These are phyloP conservation scores for Margaritispora aquatica DNA, from an alignment of 495 filamentous ascomycete genomes.

Conservation along the genomic window DNA sequence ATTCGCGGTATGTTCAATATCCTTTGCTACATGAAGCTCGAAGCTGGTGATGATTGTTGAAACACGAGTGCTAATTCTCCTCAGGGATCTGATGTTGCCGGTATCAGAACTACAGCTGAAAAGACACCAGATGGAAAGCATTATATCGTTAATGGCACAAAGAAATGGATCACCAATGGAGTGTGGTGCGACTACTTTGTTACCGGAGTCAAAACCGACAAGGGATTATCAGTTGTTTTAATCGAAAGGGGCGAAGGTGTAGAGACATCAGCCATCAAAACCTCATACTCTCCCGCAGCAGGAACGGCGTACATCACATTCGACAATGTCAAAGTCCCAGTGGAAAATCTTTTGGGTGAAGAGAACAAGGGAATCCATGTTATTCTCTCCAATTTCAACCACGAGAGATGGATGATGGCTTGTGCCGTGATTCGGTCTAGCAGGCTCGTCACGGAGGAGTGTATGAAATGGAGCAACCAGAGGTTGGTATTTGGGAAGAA, in stretches of 20 bases:
- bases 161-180: slow-evolving; percentile 94
- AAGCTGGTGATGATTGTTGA: too few species aligned
- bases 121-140: slow-evolving; percentile 79
- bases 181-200: slow-evolving; percentile 61
- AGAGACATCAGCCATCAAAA: slow-evolving; percentile 80
- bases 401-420: slow-evolving; percentile 69
- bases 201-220: slow-evolving; percentile 72
- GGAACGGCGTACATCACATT: slow-evolving; percentile 78
- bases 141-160: slow-evolving; percentile 84
- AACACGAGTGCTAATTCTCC: too few species aligned
- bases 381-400: slow-evolving; percentile 86
- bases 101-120: slow-evolving; percentile 71
- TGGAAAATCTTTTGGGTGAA: slow-evolving; percentile 70
- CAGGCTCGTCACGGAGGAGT: slow-evolving; percentile 73
- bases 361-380: slow-evolving; percentile 86
- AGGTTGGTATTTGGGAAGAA: slow-evolving; percentile 80
- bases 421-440: slow-evolving; percentile 58
- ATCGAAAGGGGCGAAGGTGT: slow-evolving; percentile 64
- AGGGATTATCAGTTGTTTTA: slow-evolving; percentile 73
- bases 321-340: slow-evolving; percentile 74
- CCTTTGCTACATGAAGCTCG: too few species aligned
- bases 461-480: slow-evolving; percentile 85
- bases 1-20: too few species aligned
- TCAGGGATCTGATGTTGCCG: slow-evolving; percentile 87
- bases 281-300: slow-evolving; percentile 72